These are phyloP conservation scores for Saccharomycopsis synnaedendra DNA, from an alignment of 805 yeast genomes.

Conservation along the genomic window DNA sequence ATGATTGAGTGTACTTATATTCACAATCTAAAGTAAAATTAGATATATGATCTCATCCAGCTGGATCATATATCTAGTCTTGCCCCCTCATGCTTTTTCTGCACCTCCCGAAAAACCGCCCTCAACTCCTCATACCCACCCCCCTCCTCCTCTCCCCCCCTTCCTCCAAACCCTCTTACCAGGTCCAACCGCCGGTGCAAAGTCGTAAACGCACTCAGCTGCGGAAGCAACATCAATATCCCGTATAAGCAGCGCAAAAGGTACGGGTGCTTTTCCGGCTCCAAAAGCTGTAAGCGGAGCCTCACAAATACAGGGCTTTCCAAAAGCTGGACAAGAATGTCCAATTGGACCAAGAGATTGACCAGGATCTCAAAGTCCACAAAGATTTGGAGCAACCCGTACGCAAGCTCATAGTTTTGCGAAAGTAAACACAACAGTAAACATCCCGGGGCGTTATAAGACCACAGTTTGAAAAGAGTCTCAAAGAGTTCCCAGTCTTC, in stretches of 20 bases:
- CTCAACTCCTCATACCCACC: conserved; percentile 25
- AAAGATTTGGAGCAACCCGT: conserved; percentile 65
- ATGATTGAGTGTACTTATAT: no score
- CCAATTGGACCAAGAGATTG: conserved; percentile 74
- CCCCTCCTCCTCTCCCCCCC: background rate
- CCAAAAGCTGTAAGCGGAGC: conserved; percentile 76
- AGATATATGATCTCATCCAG: no score
- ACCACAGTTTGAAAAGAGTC: conserved; percentile 79
- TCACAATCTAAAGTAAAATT: no score
- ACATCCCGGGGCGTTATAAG: conserved; percentile 82
- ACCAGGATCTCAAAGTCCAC: conserved; percentile 76
- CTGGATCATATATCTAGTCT: conserved; percentile 1
- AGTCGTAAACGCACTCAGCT: conserved; percentile 79
- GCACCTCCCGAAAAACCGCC: conserved; percentile 38
- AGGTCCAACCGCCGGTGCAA: conserved; percentile 65
- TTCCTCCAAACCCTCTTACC: conserved; percentile 22
- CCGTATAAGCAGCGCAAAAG: conserved; percentile 86
- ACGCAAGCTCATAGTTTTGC: conserved; percentile 81
- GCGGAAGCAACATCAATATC: conserved; percentile 86
- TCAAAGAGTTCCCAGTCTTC: conserved; percentile 65
- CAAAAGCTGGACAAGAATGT: conserved; percentile 75
- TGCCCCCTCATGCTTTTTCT: conserved; percentile 28
- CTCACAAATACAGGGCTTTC: conserved; percentile 91
- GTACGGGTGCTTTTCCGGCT: conserved; percentile 72
- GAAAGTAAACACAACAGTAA: conserved; percentile 76